Conservation (phyloP, 805 yeast genomes). For the Candida nanaspora region DNA sequence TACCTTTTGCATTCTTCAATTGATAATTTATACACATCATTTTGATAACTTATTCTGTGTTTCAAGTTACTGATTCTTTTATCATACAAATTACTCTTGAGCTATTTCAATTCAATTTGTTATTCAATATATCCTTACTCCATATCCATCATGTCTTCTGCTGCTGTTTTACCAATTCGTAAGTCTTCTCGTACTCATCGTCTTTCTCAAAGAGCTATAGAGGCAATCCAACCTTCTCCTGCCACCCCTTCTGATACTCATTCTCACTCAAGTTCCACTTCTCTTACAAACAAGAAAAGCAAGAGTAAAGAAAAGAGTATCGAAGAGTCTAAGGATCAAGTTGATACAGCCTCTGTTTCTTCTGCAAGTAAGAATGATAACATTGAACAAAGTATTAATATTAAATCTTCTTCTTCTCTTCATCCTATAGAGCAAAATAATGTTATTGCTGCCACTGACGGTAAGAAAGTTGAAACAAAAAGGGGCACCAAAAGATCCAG, state of each 20-base stretch:
- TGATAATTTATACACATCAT: too few relatives aligned
- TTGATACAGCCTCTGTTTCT: background rate
- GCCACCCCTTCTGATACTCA: too few relatives aligned
- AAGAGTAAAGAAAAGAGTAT: background rate
- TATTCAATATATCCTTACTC: background rate
- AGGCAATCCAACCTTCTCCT: background rate
- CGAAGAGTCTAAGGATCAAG: background rate
- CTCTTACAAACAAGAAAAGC: too few relatives aligned
- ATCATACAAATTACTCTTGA: too few relatives aligned
- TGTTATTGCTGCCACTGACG: background rate
- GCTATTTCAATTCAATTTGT: background rate
- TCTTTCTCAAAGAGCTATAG: constrained; percentile 1
- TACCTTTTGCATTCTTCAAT: too few relatives aligned
- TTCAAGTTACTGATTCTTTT: too few relatives aligned
- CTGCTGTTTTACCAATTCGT: background rate
- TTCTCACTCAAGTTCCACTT: too few relatives aligned
- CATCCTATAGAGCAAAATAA: background rate
- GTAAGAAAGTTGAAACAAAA: background rate
- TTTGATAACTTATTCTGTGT: too few relatives aligned
- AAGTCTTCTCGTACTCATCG: constrained; percentile 4
- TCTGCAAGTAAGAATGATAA: too few relatives aligned
- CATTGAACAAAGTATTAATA: background rate
- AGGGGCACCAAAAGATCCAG: background rate
- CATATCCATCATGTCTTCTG: background rate
- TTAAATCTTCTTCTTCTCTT: background rate